Evolutionary conservation across 768 basidiomycete species (phyloP).

Genomic region (Suillus occidentalis): DNA sequence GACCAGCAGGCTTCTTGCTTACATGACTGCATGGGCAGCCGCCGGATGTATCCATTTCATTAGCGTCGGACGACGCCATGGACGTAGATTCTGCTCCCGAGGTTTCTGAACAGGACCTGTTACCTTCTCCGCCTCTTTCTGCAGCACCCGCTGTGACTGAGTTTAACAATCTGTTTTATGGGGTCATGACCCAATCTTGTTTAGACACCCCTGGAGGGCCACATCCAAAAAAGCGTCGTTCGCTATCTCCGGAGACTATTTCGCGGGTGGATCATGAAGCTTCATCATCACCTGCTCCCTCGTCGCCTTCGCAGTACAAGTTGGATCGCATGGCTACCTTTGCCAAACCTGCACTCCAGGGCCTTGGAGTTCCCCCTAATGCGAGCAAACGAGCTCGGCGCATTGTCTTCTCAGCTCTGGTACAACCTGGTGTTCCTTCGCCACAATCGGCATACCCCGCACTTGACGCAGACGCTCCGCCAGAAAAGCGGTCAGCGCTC

Average conservation of each 20-base stretch:
- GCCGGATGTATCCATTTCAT: conserved; percentile 38
- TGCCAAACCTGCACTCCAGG: conserved; percentile 55
- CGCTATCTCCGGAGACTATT: conserved; percentile 53
- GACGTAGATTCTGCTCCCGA: conserved; percentile 66
- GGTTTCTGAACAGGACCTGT: conserved; percentile 31
- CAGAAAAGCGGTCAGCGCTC: conserved; percentile 27
- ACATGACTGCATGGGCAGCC: conserved; percentile 29
- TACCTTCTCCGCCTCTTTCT: conserved; percentile 43
- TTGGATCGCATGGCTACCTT: conserved; percentile 42
- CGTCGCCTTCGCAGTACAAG: conserved; percentile 49
- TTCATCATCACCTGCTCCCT: conserved; percentile 51
- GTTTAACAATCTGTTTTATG: conserved; percentile 65
- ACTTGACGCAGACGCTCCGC: conserved; percentile 31
- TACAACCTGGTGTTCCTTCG: conserved; percentile 44
- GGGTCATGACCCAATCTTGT: conserved; percentile 49
- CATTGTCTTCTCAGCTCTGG: conserved; percentile 65
- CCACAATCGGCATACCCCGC: conserved; percentile 45
- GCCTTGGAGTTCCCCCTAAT: conserved; percentile 53
- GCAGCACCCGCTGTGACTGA: conserved; percentile 51
- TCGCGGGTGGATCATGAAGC: conserved; percentile 38
- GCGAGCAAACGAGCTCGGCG: conserved; percentile 61
- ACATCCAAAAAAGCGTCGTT: conserved; percentile 56
- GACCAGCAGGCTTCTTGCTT: conserved; percentile 16
- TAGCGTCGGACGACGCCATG: conserved; percentile 68
- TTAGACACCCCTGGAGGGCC: conserved; percentile 43